These are phyloP conservation scores for Wilcoxina mikolae DNA, from an alignment of 495 filamentous ascomycete genomes.

Conservation along the genomic window DNA sequence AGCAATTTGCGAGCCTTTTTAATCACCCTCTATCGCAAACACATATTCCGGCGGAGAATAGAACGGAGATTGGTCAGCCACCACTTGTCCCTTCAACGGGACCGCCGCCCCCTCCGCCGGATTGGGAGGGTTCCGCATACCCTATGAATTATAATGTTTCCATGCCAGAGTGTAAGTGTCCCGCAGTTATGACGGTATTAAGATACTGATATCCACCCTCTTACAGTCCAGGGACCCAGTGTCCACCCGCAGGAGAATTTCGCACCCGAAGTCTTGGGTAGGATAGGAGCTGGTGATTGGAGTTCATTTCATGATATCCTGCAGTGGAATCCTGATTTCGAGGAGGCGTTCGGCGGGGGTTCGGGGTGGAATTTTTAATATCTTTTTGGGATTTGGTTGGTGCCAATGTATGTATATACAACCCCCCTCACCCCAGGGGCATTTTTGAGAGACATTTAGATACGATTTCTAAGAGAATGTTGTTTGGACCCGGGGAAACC, in stretches of 20 bases:
- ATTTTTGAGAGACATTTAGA: too few relatives aligned
- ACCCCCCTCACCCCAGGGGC: too few relatives aligned
- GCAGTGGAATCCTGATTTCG: constrained; percentile 2
- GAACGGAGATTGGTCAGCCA: not conserved
- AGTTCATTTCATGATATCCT: constrained; percentile 6
- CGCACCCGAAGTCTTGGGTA: not conserved
- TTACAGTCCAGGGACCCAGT: too few relatives aligned
- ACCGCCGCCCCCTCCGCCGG: not conserved
- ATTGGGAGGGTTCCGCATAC: too few relatives aligned
- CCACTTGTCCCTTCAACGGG: not conserved
- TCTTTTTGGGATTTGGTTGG: too few relatives aligned
- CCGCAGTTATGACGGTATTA: too few relatives aligned
- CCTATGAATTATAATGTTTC: too few relatives aligned
- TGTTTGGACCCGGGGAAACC: too few relatives aligned
- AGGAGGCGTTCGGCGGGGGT: not conserved
- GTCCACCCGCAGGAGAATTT: not conserved
- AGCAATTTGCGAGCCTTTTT: constrained; percentile 2
- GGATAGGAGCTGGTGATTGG: not conserved
- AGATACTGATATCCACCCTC: too few relatives aligned
- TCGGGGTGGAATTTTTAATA: not conserved
- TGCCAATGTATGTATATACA: too few relatives aligned
- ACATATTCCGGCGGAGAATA: not conserved
- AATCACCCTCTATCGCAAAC: not conserved
- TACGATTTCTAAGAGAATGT: too few relatives aligned
- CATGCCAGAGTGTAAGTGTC: too few relatives aligned